Conservation (phyloP, 1,139 yeast genomes). For the Debaryomycetaceae sp. region DNA sequence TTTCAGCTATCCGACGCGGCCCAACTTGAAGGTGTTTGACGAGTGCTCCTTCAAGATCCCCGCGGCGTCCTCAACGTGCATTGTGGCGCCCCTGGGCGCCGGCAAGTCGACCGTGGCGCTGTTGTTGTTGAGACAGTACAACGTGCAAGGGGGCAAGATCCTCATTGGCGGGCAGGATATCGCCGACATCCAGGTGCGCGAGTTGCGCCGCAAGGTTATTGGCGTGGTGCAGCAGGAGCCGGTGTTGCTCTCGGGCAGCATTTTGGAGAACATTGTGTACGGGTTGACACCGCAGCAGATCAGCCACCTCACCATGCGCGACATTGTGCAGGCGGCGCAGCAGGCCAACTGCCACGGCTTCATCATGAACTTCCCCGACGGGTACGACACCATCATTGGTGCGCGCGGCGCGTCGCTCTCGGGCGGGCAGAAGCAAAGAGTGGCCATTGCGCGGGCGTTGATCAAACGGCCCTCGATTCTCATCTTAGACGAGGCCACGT, state of each 20-base stretch:
- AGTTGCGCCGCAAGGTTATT: slow-evolving; percentile 61
- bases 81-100: slow-evolving; percentile 90
- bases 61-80: slow-evolving; percentile 77
- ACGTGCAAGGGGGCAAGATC: slow-evolving; percentile 52
- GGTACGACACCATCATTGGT: slow-evolving; percentile 51
- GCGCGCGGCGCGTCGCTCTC: slow-evolving; percentile 56
- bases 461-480: slow-evolving; percentile 59
- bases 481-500: slow-evolving; percentile 74
- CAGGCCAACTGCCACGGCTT: slow-evolving; percentile 58
- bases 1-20: slow-evolving; percentile 85
- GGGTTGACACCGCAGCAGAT: slow-evolving; percentile 60
- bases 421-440: slow-evolving; percentile 90
- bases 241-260: slow-evolving; percentile 70
- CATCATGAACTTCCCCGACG: slow-evolving; percentile 46
- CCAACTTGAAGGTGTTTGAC: slow-evolving; percentile 64
- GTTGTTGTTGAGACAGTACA: slow-evolving; percentile 66
- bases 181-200: slow-evolving; percentile 60
- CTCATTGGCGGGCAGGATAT: slow-evolving; percentile 65
- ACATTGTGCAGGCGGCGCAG: slow-evolving; percentile 37
- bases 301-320: slow-evolving; percentile 33
- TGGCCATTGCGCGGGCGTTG: slow-evolving; percentile 82
- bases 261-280: slow-evolving; percentile 74
- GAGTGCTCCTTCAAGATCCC: slow-evolving; percentile 57
- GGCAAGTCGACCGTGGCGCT: slow-evolving; percentile 87
- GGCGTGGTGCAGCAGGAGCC: slow-evolving; percentile 94